Evolutionary conservation across 306 rosid species (phyloP).

Genomic region (Cucurbita argyrosperma): DNA sequence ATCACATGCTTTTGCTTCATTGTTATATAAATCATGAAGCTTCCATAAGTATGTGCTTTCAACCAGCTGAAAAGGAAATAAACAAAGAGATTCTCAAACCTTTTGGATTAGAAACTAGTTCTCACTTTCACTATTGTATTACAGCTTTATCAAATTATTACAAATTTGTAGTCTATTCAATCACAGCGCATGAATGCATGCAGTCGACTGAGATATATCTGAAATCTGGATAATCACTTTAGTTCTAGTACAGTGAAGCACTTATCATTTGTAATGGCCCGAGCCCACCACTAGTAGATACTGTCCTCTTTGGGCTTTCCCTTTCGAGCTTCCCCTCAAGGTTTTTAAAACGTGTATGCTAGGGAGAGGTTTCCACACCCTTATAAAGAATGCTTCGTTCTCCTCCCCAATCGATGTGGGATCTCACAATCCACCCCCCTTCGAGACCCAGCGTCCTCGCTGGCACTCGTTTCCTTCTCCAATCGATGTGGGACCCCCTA

Average conservation of each 20-base stretch:
- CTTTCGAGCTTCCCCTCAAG: too few relatives aligned
- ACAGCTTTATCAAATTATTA: background rate
- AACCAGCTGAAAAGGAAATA: slow-evolving; percentile 42
- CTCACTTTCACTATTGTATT: background rate
- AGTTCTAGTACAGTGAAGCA: background rate
- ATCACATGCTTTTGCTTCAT: slow-evolving; percentile 41
- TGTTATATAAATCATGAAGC: slow-evolving; percentile 61
- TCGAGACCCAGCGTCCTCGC: too few relatives aligned
- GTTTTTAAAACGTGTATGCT: too few relatives aligned
- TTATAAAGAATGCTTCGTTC: too few relatives aligned
- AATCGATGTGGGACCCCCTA: too few relatives aligned
- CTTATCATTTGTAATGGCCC: background rate
- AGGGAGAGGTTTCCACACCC: too few relatives aligned
- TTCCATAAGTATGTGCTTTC: slow-evolving; percentile 60
- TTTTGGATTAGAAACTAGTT: background rate
- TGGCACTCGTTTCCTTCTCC: too few relatives aligned
- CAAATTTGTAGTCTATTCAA: background rate
- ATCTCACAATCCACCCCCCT: too few relatives aligned
- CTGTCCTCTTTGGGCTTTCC: too few relatives aligned
- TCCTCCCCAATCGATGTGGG: too few relatives aligned
- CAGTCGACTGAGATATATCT: background rate
- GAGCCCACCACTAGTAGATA: too few relatives aligned
- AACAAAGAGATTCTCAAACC: background rate
- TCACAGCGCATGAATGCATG: background rate
- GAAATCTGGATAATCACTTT: background rate